Percentiles rank a stretch among this genome's conserved stretches.
phyloP scores from a whole-genome alignment of 768 basidiomycete genomes.

The Suillus spraguei region DNA sequence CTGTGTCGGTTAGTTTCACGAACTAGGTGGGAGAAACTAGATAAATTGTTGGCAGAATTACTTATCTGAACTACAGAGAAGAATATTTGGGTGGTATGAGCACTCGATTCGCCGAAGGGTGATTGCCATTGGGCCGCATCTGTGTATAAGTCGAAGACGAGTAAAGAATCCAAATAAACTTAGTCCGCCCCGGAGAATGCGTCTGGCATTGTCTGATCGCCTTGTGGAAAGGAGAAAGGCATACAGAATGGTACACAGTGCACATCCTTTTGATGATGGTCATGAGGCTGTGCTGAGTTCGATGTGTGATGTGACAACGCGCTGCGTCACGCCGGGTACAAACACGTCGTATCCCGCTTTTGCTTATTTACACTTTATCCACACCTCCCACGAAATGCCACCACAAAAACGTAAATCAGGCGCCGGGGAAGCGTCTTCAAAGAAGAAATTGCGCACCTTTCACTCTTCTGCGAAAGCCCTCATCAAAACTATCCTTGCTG shows the following conservation, averaged over 20 bases:
- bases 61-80: neutral
- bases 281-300: too few species aligned
- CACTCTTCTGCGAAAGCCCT: conserved; percentile 38
- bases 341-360: conserved; percentile 17
- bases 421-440: conserved; percentile 23
- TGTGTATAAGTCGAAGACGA: too few species aligned
- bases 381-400: conserved; percentile 14
- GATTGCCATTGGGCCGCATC: neutral
- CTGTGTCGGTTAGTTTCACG: neutral
- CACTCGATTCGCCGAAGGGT: neutral
- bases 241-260: neutral
- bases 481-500: conserved; percentile 40
- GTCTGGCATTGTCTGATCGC: neutral
- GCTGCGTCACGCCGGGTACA: conserved; percentile 23
- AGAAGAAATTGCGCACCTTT: conserved; percentile 31
- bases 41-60: neutral
- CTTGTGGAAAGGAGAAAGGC: neutral
- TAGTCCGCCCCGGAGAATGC: too few species aligned
- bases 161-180: neutral
- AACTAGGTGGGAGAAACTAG: neutral
- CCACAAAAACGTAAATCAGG: conserved; percentile 42
- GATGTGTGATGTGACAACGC: conserved; percentile 29
- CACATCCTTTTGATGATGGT: too few species aligned
- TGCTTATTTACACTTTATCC: neutral
- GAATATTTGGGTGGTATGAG: neutral